Conservation (phyloP, 129 eudicot species). For the Arctium minus region DNA sequence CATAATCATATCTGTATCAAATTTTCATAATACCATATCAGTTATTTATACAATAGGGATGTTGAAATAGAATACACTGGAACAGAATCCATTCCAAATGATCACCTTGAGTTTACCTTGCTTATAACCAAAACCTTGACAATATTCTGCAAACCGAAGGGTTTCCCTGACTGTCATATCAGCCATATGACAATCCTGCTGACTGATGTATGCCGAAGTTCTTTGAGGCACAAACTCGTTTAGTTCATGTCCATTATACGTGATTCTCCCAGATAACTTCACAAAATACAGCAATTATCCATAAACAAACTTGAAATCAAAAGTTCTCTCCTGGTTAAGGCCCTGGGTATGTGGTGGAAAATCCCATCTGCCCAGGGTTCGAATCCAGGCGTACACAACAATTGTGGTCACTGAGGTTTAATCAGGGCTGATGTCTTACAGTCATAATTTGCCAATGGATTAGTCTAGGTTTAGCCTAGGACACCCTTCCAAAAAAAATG, state of each 20-base stretch:
- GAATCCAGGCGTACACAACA: too few relatives aligned
- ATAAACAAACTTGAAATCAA: not conserved
- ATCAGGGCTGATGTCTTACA: too few relatives aligned
- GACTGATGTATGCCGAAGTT: conserved; percentile 78
- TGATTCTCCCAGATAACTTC: conserved; percentile 76
- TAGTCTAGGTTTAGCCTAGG: too few relatives aligned
- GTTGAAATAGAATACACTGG: not conserved
- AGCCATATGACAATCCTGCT: conserved; percentile 81
- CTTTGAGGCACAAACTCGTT: conserved; percentile 90
- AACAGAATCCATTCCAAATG: not conserved
- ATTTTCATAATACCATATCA: conserved; percentile 12
- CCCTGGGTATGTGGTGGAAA: too few relatives aligned
- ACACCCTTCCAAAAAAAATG: not conserved
- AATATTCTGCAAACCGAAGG: conserved; percentile 72
- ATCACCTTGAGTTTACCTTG: conserved; percentile 45
- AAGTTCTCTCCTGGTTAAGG: not conserved
- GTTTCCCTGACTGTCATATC: conserved; percentile 96
- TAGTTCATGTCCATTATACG: conserved; percentile 72
- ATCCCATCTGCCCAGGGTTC: too few relatives aligned
- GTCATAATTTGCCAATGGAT: too few relatives aligned
- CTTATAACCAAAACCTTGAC: conserved; percentile 81
- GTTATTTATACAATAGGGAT: not conserved
- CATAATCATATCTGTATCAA: conserved; percentile 71
- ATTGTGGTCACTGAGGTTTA: too few relatives aligned
- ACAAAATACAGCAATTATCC: conserved; percentile 19